These are phyloP conservation scores for Davidsoniella neocaledoniae DNA, from an alignment of 2,329 filamentous ascomycete genomes.

Conservation along the genomic window DNA sequence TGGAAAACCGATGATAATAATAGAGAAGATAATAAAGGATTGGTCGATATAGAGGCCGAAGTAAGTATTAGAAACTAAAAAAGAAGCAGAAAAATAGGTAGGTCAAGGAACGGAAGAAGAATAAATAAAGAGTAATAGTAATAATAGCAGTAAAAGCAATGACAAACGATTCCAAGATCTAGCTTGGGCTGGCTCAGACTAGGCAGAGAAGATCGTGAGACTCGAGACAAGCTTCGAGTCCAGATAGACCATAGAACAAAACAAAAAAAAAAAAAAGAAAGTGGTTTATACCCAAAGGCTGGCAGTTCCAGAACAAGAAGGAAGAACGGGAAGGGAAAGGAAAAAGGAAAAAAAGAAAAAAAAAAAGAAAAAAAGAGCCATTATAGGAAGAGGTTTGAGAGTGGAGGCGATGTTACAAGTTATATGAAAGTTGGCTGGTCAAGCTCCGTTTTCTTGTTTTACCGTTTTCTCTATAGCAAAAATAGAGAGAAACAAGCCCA, in stretches of 20 bases:
- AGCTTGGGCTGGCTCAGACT: too few species aligned
- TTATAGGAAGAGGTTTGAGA: not conserved
- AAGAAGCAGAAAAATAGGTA: not conserved
- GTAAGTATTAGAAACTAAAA: not conserved
- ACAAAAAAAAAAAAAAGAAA: not conserved
- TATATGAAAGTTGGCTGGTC: not conserved
- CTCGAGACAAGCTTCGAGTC: not conserved
- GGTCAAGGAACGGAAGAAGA: not conserved
- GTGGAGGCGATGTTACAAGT: slow-evolving; percentile 3
- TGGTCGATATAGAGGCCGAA: not conserved
- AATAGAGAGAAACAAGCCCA: too few species aligned
- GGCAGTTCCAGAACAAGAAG: not conserved
- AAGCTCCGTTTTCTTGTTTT: not conserved
- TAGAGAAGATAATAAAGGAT: not conserved
- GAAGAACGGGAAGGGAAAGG: not conserved
- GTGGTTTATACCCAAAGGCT: not conserved
- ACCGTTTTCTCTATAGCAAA: not conserved
- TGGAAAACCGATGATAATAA: not conserved
- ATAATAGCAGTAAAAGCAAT: not conserved
- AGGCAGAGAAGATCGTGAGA: not conserved
- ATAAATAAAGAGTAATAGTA: not conserved
- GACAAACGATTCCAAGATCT: not conserved
- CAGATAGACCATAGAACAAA: not conserved
- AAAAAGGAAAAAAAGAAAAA: not conserved
- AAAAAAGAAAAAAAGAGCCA: not conserved